Conservation (phyloP, 2,329 filamentous ascomycete species). For the Sporothrix humicola region DNA sequence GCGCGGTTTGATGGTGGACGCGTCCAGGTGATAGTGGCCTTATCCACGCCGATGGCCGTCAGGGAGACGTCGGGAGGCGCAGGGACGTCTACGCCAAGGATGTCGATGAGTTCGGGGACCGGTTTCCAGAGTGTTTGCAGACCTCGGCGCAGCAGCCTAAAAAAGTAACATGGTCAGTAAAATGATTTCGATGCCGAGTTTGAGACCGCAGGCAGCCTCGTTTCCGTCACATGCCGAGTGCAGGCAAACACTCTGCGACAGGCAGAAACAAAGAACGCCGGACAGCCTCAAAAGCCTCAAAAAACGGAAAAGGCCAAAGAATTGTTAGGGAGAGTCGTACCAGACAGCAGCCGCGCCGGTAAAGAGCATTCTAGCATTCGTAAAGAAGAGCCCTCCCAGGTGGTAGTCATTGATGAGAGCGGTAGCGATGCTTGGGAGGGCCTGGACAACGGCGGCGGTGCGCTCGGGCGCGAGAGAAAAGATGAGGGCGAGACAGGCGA, state of each 20-base stretch:
- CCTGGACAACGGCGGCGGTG: slow-evolving; percentile 47
- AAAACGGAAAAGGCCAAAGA: not conserved
- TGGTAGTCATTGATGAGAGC: slow-evolving; percentile 50
- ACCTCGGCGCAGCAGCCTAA: slow-evolving; percentile 81
- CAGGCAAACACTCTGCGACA: not conserved
- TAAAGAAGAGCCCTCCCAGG: slow-evolving; percentile 54
- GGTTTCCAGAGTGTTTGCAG: slow-evolving; percentile 90
- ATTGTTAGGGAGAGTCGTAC: slow-evolving; percentile 44
- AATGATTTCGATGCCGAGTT: not conserved
- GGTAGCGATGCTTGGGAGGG: slow-evolving; percentile 45
- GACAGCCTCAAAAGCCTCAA: slow-evolving; percentile 4
- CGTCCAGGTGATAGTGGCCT: slow-evolving; percentile 90
- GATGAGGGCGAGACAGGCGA: slow-evolving; percentile 50
- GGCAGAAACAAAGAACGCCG: not conserved
- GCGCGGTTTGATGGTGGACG: slow-evolving; percentile 68
- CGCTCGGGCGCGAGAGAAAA: slow-evolving; percentile 52
- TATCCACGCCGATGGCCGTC: slow-evolving; percentile 84
- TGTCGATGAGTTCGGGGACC: slow-evolving; percentile 85
- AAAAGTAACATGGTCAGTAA: slow-evolving; percentile 31
- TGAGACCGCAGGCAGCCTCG: not conserved
- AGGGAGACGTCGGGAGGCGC: slow-evolving; percentile 87
- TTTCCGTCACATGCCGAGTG: not conserved
- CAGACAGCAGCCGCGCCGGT: slow-evolving; percentile 60
- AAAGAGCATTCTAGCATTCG: slow-evolving; percentile 61
- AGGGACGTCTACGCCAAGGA: slow-evolving; percentile 93